These are phyloP conservation scores for Diplodia seriata DNA, from an alignment of 2,329 filamentous ascomycete genomes.

Conservation along the genomic window DNA sequence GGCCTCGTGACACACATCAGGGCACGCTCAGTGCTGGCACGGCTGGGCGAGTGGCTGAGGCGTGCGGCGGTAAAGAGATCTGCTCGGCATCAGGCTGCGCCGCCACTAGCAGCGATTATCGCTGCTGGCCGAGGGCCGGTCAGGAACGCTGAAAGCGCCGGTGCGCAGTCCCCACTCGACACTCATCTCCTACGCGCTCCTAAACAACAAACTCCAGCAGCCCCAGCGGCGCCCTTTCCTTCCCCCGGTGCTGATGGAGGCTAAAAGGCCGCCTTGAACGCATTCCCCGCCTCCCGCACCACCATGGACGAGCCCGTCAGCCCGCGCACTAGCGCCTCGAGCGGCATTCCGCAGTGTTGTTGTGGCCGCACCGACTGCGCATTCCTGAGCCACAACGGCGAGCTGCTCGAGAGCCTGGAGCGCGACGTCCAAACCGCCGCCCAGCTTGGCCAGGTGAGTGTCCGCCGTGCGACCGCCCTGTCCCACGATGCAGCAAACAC, in stretches of 20 bases:
- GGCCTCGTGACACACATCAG: slow-evolving; percentile 11
- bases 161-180: slow-evolving; percentile 22
- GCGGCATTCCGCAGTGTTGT: slow-evolving; percentile 68
- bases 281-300: slow-evolving; percentile 24
- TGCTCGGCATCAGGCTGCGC: neutral
- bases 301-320: slow-evolving; percentile 29
- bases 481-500: slow-evolving; percentile 11
- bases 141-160: slow-evolving; percentile 1
- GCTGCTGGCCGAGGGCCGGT: slow-evolving; percentile 5
- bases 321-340: slow-evolving; percentile 31
- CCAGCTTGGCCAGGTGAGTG: slow-evolving; percentile 86
- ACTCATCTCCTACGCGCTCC: slow-evolving; percentile 24
- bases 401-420: slow-evolving; percentile 80
- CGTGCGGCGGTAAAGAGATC: slow-evolving; percentile 3
- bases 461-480: slow-evolving; percentile 12
- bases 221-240: slow-evolving; percentile 23
- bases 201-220: slow-evolving; percentile 23
- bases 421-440: slow-evolving; percentile 87
- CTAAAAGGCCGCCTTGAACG: slow-evolving; percentile 10
- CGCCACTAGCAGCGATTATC: slow-evolving; percentile 15
- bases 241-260: slow-evolving; percentile 29
- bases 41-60: slow-evolving; percentile 8
- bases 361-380: slow-evolving; percentile 82
- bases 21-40: neutral
- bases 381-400: slow-evolving; percentile 80